phyloP scores from a whole-genome alignment of 2,329 filamentous ascomycete species.

The Beauveria sp. region DNA sequence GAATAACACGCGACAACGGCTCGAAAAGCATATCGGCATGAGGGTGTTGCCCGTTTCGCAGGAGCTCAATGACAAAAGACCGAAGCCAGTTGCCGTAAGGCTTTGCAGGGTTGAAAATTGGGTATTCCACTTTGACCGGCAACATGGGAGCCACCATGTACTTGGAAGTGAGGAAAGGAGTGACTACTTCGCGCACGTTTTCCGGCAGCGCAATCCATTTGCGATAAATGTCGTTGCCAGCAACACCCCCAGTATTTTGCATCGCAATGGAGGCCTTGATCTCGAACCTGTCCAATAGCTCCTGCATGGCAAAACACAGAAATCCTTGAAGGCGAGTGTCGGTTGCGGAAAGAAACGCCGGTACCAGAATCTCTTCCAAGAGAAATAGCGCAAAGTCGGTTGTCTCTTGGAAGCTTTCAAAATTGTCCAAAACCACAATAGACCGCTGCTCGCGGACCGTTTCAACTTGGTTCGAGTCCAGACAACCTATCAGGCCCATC shows the following conservation, averaged over 20 bases:
- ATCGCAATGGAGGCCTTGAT: slow-evolving; percentile 51
- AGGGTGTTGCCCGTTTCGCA: slow-evolving; percentile 67
- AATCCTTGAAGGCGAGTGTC: slow-evolving; percentile 86
- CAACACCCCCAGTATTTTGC: slow-evolving; percentile 31
- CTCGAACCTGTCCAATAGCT: slow-evolving; percentile 71
- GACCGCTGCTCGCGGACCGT: slow-evolving; percentile 67
- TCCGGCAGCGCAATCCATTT: slow-evolving; percentile 77
- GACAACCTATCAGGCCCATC: slow-evolving; percentile 79
- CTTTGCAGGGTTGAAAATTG: slow-evolving; percentile 63
- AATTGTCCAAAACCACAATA: slow-evolving; percentile 85
- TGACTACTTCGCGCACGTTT: slow-evolving; percentile 69
- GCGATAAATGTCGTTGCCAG: slow-evolving; percentile 54
- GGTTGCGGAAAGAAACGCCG: slow-evolving; percentile 82
- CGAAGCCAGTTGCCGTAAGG: slow-evolving; percentile 78
- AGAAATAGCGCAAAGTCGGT: slow-evolving; percentile 81
- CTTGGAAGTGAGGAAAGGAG: slow-evolving; percentile 77
- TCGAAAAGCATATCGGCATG: slow-evolving; percentile 74
- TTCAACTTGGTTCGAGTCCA: slow-evolving; percentile 88
- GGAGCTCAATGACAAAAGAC: slow-evolving; percentile 70
- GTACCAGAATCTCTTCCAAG: slow-evolving; percentile 80
- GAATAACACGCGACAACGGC: slow-evolving; percentile 73
- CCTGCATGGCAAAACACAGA: slow-evolving; percentile 90
- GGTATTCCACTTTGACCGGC: slow-evolving; percentile 56
- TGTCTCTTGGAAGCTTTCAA: slow-evolving; percentile 67
- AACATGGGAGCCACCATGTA: slow-evolving; percentile 64